Conservation (phyloP, 2,329 filamentous ascomycete genomes). For the Verticillium albo-atrum region DNA sequence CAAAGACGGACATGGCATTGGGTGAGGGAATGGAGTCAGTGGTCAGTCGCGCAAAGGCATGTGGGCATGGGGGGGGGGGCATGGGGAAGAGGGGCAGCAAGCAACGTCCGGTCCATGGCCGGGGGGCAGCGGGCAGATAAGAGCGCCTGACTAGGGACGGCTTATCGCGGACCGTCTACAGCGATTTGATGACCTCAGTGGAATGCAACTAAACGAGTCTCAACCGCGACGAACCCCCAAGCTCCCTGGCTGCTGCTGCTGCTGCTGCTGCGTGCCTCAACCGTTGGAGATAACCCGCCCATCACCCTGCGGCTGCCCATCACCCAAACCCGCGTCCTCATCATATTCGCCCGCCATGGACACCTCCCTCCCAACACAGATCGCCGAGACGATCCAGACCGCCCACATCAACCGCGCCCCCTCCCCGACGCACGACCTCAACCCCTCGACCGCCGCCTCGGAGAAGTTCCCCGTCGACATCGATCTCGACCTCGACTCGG, state of each 20-base stretch:
- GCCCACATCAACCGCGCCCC: constrained; percentile 72
- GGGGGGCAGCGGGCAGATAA: not conserved
- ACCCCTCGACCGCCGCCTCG: constrained; percentile 72
- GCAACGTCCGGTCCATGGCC: no score
- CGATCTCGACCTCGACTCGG: constrained; percentile 33
- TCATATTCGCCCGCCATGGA: constrained; percentile 31
- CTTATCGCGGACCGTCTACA: not conserved
- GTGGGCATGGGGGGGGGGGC: not conserved
- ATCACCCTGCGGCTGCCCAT: not conserved
- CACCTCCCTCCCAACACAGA: constrained; percentile 55
- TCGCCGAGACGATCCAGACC: constrained; percentile 77
- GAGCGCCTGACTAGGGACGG: not conserved
- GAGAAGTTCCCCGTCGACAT: constrained; percentile 50
- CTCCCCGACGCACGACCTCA: constrained; percentile 69
- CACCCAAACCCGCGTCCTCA: not conserved
- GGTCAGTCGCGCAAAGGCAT: not conserved
- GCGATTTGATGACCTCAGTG: not conserved
- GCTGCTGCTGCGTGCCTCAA: not conserved
- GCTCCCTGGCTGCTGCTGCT: no score
- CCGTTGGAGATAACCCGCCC: not conserved
- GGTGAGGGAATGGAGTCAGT: not conserved
- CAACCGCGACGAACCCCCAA: not conserved
- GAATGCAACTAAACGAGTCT: not conserved
- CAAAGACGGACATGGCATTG: not conserved
- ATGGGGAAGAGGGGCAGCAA: not conserved